These are phyloP conservation scores for Neoconidiobolus thromboides DNA, from an alignment of 371 early-diverging fungal species.

Conservation along the genomic window DNA sequence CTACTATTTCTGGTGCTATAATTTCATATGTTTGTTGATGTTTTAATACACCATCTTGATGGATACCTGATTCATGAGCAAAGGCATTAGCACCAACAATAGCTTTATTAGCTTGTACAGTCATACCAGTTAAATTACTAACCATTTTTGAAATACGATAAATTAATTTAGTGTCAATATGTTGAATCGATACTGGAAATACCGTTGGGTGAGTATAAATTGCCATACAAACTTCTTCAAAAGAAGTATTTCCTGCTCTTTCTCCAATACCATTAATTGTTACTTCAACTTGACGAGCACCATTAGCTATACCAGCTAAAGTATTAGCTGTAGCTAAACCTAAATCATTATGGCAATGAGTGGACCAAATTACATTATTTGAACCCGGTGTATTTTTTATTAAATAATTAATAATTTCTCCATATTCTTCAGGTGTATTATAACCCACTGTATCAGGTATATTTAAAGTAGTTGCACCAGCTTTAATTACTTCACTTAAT, in stretches of 20 bases:
- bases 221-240: slow-evolving; percentile 91
- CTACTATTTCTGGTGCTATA: slow-evolving; percentile 77
- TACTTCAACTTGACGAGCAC: slow-evolving; percentile 91
- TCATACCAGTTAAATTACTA: slow-evolving; percentile 72
- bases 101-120: slow-evolving; percentile 90
- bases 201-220: slow-evolving; percentile 66
- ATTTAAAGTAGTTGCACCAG: slow-evolving; percentile 89
- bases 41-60: slow-evolving; percentile 94
- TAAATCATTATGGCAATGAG: slow-evolving; percentile 93
- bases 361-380: slow-evolving; percentile 62
- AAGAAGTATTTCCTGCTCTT: slow-evolving; percentile 85
- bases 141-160: slow-evolving; percentile 77
- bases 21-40: slow-evolving; percentile 89
- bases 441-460: slow-evolving; percentile 95
- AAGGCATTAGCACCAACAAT: slow-evolving; percentile 96
- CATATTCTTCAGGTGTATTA: slow-evolving; percentile 79
- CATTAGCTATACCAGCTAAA: slow-evolving; percentile 67
- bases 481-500: slow-evolving; percentile 69
- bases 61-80: slow-evolving; percentile 91
- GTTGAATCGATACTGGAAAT: slow-evolving; percentile 62
- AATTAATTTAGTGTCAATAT: slow-evolving; percentile 73
- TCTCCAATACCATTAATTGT: slow-evolving; percentile 96
- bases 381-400: slow-evolving; percentile 52
- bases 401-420: slow-evolving; percentile 59
- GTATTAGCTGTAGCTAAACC: slow-evolving; percentile 94